These are phyloP conservation scores for Nepenthes alata DNA, from an alignment of 179 eudicot genomes.

Conservation along the genomic window DNA sequence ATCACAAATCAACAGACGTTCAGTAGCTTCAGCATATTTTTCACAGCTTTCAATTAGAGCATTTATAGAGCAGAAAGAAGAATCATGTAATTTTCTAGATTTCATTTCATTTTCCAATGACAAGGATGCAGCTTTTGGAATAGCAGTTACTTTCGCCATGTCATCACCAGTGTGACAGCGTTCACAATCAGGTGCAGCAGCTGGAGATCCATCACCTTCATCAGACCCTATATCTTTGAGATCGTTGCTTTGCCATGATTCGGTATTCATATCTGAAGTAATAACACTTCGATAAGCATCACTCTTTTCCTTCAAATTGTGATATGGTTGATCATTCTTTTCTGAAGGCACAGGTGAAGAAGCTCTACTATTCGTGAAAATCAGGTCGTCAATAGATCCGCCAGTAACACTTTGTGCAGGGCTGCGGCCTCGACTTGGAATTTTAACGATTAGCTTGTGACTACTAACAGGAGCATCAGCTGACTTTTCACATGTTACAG, in stretches of 20 bases:
- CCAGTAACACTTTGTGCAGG: constrained; percentile 47
- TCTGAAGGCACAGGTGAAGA: constrained; percentile 44
- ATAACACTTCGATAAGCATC: constrained; percentile 13
- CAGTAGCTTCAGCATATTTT: constrained; percentile 51
- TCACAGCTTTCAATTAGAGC: constrained; percentile 81
- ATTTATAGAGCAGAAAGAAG: constrained; percentile 70
- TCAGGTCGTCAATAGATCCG: constrained; percentile 36
- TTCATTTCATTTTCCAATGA: constrained; percentile 19
- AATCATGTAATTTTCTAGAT: constrained; percentile 30
- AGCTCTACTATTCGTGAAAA: constrained; percentile 33
- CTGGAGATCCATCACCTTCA: constrained; percentile 29
- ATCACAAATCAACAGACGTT: constrained; percentile 42
- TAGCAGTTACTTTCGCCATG: constrained; percentile 18
- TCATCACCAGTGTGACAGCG: constrained; percentile 20
- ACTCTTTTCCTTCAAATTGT: constrained; percentile 20
- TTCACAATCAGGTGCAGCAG: constrained; percentile 13
- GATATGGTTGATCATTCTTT: constrained; percentile 37
- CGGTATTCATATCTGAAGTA: constrained; percentile 21
- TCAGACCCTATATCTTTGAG: constrained; percentile 25
- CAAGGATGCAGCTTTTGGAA: constrained; percentile 9
- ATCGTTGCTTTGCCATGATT: constrained; percentile 25
- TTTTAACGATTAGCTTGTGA: constrained; percentile 64
- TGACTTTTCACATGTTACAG: constrained; percentile 23
- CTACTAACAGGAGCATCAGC: constrained; percentile 27
- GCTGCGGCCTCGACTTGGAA: constrained; percentile 59